These are phyloP conservation scores for Coprinopsis cinerea DNA, from an alignment of 768 basidiomycete species.

Conservation along the genomic window DNA sequence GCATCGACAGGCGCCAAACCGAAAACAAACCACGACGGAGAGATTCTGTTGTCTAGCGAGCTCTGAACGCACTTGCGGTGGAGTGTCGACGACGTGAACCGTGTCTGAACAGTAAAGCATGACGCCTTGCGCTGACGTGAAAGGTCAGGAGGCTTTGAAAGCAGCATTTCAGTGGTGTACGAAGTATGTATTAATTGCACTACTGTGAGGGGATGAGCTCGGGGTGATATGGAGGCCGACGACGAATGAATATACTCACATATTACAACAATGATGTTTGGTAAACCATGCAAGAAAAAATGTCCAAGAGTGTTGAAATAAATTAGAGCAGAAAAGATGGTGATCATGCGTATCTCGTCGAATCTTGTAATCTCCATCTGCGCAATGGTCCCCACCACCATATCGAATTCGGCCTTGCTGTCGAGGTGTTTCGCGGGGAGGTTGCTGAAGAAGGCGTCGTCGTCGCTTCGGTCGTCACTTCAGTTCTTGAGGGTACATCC, in stretches of 20 bases:
- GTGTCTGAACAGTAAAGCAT: too few species aligned
- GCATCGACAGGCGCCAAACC: too few species aligned
- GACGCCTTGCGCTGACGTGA: too few species aligned
- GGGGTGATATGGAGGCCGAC: too few species aligned
- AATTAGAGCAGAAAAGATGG: not conserved
- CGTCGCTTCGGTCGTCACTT: not conserved
- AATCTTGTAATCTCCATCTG: slow-evolving; percentile 2
- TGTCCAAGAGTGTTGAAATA: not conserved
- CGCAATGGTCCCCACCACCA: slow-evolving; percentile 5
- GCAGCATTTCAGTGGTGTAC: too few species aligned
- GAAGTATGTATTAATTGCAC: too few species aligned
- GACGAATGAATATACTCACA: not conserved
- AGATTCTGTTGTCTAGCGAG: too few species aligned
- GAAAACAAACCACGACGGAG: too few species aligned
- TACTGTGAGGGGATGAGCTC: too few species aligned
- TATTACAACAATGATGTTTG: not conserved
- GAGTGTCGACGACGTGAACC: too few species aligned
- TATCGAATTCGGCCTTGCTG: not conserved
- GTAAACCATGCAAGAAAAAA: not conserved
- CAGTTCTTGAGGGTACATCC: not conserved
- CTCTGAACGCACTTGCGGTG: too few species aligned
- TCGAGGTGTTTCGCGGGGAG: not conserved
- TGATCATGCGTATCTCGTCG: not conserved
- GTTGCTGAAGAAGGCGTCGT: not conserved
- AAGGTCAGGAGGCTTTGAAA: too few species aligned